Base-by-base conservation (phyloP, 163 green algal genomes). In the Scenedesmus sp. region DNA sequence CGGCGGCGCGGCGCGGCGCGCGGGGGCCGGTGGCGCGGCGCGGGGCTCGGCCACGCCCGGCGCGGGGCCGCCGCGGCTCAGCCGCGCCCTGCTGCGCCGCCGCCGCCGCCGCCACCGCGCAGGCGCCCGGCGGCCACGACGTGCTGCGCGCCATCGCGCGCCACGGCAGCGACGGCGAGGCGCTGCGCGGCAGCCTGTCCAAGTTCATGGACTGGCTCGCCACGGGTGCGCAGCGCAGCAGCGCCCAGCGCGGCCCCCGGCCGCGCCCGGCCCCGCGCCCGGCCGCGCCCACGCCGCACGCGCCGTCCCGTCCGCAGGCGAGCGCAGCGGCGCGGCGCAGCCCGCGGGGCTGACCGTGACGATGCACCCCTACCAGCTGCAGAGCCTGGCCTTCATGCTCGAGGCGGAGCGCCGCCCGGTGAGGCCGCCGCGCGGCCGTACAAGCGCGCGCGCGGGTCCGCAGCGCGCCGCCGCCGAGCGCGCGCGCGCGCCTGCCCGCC, bases 361-460 rank as follows among this genome's bases (percentile, higher is more conserved):
- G 20, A 79, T 94, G 71, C 77, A 87, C 36, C 82, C 85, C 15
- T 93, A 94, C 76, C 90, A 94, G 84, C 83, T 88, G 70, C 90
- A 95, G 83, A 86, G 76, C 2, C 82, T 95, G 62, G 58, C 81
- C 20, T 93, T 93, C 83, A 93, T 95, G 90, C 70, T 89, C 39
- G 81, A 47, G 39, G 39, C 39, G 7, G 39, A 47, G 39, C 10
- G 7, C 39, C 39, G 39, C 39, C 39, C 39, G 7, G n/a, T n/a
- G n/a, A n/a, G n/a, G n/a, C n/a, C n/a, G n/a, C n/a, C n/a, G n/a
- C n/a, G n/a, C n/a, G n/a, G n/a, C n/a, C n/a, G n/a, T n/a, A n/a
- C n/a, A n/a, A n/a, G n/a, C n/a, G n/a, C n/a, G n/a, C n/a, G n/a
- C n/a, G n/a, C n/a, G 65, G n/a, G n/a, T n/a, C n/a, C n/a, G n/a